Evolutionary conservation across 1,139 yeast genomes (phyloP).

Genomic region (Blastobotrys niveus): DNA sequence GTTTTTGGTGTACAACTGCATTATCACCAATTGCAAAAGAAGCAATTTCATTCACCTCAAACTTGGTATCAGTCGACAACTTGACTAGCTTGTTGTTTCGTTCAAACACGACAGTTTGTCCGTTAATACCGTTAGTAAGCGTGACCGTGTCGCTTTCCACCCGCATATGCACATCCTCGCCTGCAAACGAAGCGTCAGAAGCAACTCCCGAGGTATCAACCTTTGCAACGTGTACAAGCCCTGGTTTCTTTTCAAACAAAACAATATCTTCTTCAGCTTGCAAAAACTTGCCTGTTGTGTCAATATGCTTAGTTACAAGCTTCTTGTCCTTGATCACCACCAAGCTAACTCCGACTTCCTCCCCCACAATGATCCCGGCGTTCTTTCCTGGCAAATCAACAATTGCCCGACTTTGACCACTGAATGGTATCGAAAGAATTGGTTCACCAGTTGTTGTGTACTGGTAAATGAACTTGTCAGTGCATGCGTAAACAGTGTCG

Average conservation of each 20-base stretch:
- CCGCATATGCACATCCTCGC: constrained; percentile 1
- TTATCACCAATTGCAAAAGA: constrained; percentile 3
- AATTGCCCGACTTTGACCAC: neutral
- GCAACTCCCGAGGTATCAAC: constrained; percentile 2
- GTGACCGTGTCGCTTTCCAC: neutral
- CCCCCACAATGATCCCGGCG: constrained; percentile 9
- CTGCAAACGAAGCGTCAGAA: neutral
- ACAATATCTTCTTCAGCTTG: neutral
- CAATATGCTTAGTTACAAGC: neutral
- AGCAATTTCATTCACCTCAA: neutral
- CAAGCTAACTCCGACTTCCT: constrained; percentile 6
- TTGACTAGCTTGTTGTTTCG: too few relatives aligned
- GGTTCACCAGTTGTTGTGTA: constrained; percentile 8
- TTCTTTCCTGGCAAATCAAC: constrained; percentile 5
- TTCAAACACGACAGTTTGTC: neutral
- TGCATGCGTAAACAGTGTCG: constrained; percentile 8
- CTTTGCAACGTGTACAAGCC: neutral
- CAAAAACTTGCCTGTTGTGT: neutral
- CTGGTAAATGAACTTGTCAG: constrained; percentile 6
- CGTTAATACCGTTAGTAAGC: neutral
- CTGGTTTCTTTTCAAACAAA: neutral
- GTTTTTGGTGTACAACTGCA: neutral
- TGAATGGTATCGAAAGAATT: too few relatives aligned
- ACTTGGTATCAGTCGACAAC: neutral
- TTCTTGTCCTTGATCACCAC: constrained; percentile 3